Base-by-base conservation (phyloP, 176 grass and related monocot species). In the Eleusine coracana region DNA sequence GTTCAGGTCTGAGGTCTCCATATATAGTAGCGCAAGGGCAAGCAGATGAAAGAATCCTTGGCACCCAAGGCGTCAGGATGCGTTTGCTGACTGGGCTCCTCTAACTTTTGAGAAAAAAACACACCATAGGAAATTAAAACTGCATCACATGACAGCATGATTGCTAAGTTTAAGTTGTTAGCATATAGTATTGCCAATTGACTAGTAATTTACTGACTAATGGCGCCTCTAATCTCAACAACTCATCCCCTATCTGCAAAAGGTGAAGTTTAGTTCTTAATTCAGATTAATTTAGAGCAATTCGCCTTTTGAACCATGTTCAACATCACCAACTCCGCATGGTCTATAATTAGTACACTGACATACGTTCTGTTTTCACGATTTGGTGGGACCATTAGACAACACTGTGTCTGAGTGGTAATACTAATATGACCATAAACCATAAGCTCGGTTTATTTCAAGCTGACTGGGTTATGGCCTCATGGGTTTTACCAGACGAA, bases 91-190 rank as follows among this genome's bases (percentile, higher is more conserved):
- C 21, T 23, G 49, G 11, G 15, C 1, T 23, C 50, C 5, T 59
- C 52, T 41, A 48, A 37, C 45, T 78, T 37, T 72, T 13, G 2
- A 10, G 25, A 11, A 28, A 78, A 51, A 40, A 66, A 10, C 4
- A 59, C 23, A 59, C 56, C 23, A 21, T 23, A 59, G 56, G 21
- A 59, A n/a, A 59, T 59, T 59, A 59, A 38, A 20, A 83, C 27
- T 83, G 37, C 6, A 59, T 74, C 49, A 80, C 37, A 46, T 58
- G 70, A 54, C 42, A 77, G 31, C 39, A 44, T 77, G 54, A 42
- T 87, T 25, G 55, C n/a, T 62, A 76, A 70, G 16, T 63, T 10
- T 60, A 61, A 49, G 49, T 50, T 68, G 63, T 59, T 69, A 76
- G 20, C 80, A 49, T 73, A 48, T 0, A 29, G 14, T 51, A 56